Percentiles rank a stretch among this genome's conserved stretches.
phyloP scores from a whole-genome alignment of 805 yeast genomes.

The Metschnikowia baotianmanensis region DNA sequence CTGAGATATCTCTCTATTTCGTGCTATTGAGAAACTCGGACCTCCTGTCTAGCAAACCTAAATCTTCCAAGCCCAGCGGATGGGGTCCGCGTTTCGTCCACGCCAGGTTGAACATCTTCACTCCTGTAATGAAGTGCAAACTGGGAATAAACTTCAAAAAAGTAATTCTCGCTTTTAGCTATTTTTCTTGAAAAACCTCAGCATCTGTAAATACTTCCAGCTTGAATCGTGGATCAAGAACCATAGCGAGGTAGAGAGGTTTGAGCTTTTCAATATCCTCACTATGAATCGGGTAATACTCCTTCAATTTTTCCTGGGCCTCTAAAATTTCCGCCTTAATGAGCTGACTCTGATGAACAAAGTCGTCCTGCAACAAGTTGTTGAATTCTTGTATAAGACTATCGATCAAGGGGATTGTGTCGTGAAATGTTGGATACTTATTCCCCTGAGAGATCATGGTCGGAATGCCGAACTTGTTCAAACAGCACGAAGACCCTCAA shows the following conservation, averaged over 20 bases:
- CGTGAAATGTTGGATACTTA: no score
- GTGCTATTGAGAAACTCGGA: neutral
- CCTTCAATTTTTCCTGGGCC: neutral
- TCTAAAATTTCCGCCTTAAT: no score
- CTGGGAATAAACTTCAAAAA: conserved; percentile 1
- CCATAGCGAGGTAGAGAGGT: conserved; percentile 1
- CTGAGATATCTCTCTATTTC: neutral
- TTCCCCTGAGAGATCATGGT: conserved; percentile 1
- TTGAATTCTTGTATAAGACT: no score
- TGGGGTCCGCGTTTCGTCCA: no score
- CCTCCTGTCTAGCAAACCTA: neutral
- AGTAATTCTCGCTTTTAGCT: neutral
- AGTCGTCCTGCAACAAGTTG: no score
- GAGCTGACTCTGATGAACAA: no score
- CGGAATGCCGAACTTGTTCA: neutral
- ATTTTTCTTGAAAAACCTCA: neutral
- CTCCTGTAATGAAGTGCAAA: neutral
- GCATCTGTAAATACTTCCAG: neutral
- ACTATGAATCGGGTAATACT: conserved; percentile 1
- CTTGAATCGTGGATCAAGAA: conserved; percentile 4
- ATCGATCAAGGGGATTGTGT: no score
- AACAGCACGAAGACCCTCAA: neutral
- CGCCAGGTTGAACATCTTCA: no score
- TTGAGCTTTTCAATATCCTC: conserved; percentile 1
- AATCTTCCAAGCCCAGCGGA: neutral